Conservation (phyloP, 345 rosid species). For the Eucalyptus pauciflora region DNA sequence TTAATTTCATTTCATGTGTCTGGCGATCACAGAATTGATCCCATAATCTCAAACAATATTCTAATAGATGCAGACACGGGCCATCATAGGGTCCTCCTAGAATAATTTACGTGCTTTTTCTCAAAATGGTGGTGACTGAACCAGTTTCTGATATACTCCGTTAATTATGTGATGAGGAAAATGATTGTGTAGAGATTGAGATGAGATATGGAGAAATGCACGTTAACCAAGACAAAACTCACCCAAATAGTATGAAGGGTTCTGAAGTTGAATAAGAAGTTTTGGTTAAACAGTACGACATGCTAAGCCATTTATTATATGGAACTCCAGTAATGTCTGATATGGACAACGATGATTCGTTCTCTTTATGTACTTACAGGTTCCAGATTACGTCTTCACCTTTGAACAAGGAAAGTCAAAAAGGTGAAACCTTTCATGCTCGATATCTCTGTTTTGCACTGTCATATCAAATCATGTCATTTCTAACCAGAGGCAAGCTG, state of each 20-base stretch:
- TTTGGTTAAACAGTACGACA: not conserved
- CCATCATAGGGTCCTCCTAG: not conserved
- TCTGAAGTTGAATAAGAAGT: not conserved
- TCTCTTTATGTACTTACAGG: conserved; percentile 20
- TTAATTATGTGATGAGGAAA: not conserved
- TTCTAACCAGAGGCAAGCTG: not conserved
- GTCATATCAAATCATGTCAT: not conserved
- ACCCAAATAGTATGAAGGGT: not conserved
- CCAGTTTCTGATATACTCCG: not conserved
- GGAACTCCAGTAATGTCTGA: not conserved
- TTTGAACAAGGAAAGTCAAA: conserved; percentile 75
- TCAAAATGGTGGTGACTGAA: not conserved
- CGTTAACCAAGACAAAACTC: not conserved
- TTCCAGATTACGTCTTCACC: conserved; percentile 59
- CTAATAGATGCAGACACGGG: not conserved
- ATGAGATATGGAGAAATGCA: not conserved
- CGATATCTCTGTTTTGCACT: not conserved
- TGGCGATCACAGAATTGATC: not conserved
- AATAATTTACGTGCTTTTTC: not conserved
- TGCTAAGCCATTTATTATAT: not conserved
- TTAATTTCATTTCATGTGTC: not conserved
- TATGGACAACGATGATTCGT: not conserved
- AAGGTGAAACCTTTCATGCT: conserved; percentile 35
- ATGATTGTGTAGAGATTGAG: not conserved
- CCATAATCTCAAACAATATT: not conserved